Percentiles rank a stretch among this genome's conserved stretches.
phyloP scores from a whole-genome alignment of 768 basidiomycete genomes.

The Astraeus odoratus region DNA sequence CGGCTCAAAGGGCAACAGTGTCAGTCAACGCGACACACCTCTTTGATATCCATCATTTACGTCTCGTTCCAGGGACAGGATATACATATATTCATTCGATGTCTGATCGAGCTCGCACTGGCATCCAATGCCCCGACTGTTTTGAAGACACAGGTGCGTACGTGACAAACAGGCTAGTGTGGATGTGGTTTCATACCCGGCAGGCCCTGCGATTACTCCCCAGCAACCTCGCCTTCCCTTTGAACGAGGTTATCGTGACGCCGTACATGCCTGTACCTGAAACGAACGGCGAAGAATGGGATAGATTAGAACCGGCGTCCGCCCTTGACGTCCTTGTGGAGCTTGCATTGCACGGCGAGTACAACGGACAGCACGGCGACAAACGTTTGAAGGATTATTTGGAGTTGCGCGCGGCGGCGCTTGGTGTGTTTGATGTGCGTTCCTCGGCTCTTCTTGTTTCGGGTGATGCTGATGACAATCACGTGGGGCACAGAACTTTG shows the following conservation, averaged over 20 bases:
- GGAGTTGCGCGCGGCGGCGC: constrained; percentile 71
- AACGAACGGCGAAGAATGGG: constrained; percentile 90
- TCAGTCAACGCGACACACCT: constrained; percentile 30
- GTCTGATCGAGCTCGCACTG: constrained; percentile 80
- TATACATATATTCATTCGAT: constrained; percentile 54
- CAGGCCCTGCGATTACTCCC: constrained; percentile 58
- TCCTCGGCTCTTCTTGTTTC: background rate
- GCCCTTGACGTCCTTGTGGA: constrained; percentile 81
- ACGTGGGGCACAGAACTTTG: constrained; percentile 54
- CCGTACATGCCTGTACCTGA: constrained; percentile 74
- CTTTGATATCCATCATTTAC: constrained; percentile 1
- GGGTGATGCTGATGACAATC: background rate
- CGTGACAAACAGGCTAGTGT: constrained; percentile 5
- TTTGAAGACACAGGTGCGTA: constrained; percentile 76
- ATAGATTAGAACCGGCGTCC: constrained; percentile 72
- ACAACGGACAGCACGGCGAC: constrained; percentile 56
- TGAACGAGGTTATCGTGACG: constrained; percentile 62
- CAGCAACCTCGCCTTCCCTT: constrained; percentile 44
- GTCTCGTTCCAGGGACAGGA: constrained; percentile 45
- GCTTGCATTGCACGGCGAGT: constrained; percentile 82
- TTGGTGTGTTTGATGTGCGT: constrained; percentile 76
- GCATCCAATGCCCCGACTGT: constrained; percentile 89
- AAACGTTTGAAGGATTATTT: constrained; percentile 59
- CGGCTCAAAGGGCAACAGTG: constrained; percentile 58
- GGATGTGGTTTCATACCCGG: constrained; percentile 22